Evolutionary conservation across 768 basidiomycete genomes (phyloP).

Genomic region (Leccinum broughii): DNA sequence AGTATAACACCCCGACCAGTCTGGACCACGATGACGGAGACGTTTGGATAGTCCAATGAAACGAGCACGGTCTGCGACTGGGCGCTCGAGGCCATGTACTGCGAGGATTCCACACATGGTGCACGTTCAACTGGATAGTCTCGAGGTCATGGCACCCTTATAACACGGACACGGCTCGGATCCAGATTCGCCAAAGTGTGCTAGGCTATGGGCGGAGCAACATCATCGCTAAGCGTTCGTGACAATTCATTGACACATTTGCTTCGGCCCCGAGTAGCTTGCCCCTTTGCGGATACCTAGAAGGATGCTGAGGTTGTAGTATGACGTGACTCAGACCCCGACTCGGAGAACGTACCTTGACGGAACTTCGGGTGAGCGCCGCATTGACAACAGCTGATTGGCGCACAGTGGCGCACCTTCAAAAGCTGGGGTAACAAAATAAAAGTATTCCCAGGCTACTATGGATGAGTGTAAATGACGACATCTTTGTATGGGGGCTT

Average conservation of each 20-base stretch:
- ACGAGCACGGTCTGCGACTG: conserved; percentile 63
- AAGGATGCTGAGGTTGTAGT: neutral
- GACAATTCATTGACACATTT: neutral
- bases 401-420: neutral
- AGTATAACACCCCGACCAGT: conserved; percentile 97
- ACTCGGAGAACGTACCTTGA: no score
- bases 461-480: neutral
- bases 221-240: neutral
- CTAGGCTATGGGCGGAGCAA: neutral
- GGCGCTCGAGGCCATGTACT: conserved; percentile 75
- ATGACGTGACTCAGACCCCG: no score
- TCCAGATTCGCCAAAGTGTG: neutral
- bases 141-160: neutral
- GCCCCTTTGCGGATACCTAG: neutral
- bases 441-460: neutral
- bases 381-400: neutral
- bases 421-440: neutral
- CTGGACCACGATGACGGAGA: conserved; percentile 92
- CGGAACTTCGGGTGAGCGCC: neutral
- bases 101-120: conserved; percentile 93
- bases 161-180: neutral
- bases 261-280: neutral
- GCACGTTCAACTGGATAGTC: neutral
- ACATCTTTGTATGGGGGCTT: neutral
- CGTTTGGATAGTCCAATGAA: conserved; percentile 87